Evolutionary conservation across 1,139 yeast genomes (phyloP), one percentile per base, ranked within the genome.

Genomic region (Citeromyces siamensis): DNA sequence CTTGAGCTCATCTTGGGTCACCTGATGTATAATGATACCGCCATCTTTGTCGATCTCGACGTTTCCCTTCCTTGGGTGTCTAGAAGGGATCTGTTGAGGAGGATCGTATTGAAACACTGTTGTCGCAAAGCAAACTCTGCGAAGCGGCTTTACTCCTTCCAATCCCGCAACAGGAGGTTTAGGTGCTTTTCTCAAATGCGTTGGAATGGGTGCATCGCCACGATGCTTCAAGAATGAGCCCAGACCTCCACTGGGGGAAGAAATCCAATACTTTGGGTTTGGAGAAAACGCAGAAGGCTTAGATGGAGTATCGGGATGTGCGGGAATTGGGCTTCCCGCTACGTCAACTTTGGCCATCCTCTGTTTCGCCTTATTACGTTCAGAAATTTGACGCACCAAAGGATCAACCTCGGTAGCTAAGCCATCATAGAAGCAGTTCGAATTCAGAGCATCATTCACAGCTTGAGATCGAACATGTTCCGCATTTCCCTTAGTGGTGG

Each of bases 31-130:
- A 10, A 70, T 64, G 10, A 78, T 62, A 2, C 68, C 62, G 0
- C 90, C 90, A 47, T 72, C 71, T 3, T 69, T 55, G 36, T 68
- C 55, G 3, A 80, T 62, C 46, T 79, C 88, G 5, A 81, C 90
- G 49, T 83, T 78, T 3, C 96, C 96, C 45, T 69, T 69, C 44
- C 71, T 69, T 2, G 96, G 96, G 42, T 78, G 69, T 46, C 95
- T 63, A 1, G 94, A 81, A 1, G 97, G 97, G 42, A 88, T 82
- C 54, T 86, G 96, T 51, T 88, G 97, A 29, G 95, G 96, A 2
- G 97, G 97, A 54, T 88, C 96, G 41, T 77, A 75, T 40, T 75
- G 69, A 49, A 80, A 81, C 0, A 85, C 79, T 21, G 76, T 73
- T 16, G 78, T 66, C 36, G 81, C 84, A 54, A 81, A 81, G 0